Evolutionary conservation across 257 asterid species (phyloP).

Genomic region (Primulina huaijiensis): DNA sequence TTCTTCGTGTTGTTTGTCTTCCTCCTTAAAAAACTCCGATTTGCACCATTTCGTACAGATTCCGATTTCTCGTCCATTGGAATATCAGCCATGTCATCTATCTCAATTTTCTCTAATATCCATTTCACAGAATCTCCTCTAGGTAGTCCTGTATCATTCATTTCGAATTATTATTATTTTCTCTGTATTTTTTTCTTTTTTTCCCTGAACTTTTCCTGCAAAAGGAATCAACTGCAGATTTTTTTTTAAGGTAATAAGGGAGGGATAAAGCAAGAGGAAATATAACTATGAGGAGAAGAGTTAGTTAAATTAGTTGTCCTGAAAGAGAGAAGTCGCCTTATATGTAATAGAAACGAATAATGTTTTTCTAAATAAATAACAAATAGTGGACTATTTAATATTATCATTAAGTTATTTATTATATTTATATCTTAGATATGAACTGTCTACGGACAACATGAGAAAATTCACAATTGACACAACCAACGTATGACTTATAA

Average conservation of each 20-base stretch:
- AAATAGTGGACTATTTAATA: neutral
- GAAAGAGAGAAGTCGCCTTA: neutral
- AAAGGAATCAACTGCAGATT: neutral
- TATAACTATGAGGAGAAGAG: conserved; percentile 4
- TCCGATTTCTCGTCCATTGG: conserved; percentile 27
- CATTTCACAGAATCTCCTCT: conserved; percentile 44
- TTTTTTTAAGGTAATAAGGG: conserved; percentile 11
- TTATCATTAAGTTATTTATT: too few relatives aligned
- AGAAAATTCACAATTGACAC: too few relatives aligned
- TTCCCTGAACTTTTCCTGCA: neutral
- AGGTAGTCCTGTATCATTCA: conserved; percentile 3
- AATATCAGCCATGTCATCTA: conserved; percentile 42
- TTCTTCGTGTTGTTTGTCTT: conserved; percentile 25
- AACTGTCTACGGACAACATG: too few relatives aligned
- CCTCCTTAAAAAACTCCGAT: conserved; percentile 5
- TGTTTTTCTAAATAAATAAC: neutral
- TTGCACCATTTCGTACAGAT: neutral
- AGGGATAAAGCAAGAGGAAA: conserved; percentile 10
- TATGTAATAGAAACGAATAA: neutral
- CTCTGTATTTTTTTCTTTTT: neutral
- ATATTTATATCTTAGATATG: too few relatives aligned
- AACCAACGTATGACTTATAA: too few relatives aligned
- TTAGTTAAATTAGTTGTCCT: conserved; percentile 35
- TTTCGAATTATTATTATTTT: conserved; percentile 4
- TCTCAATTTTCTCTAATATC: conserved; percentile 49